Conservation (phyloP, 352 stramenopile genomes). For the Phytophthora sojae region DNA sequence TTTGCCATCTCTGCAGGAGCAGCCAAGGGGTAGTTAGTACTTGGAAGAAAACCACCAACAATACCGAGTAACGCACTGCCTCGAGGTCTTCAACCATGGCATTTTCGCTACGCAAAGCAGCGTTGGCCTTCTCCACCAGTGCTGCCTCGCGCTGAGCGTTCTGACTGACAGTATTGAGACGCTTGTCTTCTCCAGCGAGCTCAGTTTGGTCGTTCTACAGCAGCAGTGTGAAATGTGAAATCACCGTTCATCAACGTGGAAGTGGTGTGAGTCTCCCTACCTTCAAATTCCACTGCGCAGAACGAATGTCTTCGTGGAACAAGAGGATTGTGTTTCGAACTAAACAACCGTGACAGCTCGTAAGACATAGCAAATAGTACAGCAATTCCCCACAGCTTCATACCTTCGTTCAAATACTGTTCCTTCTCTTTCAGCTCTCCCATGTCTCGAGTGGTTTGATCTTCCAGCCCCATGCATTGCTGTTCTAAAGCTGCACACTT, state of each 20-base stretch:
- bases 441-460: conserved; percentile 16
- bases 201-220: conserved; percentile 28
- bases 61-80: conserved; percentile 22
- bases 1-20: conserved; percentile 27
- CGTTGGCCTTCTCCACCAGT: conserved; percentile 9
- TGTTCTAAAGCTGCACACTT: conserved; percentile 37
- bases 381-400: neutral
- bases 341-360: conserved; percentile 11
- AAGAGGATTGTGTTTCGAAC: conserved; percentile 29
- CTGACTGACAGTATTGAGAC: conserved; percentile 30
- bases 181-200: conserved; percentile 28
- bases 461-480: conserved; percentile 37
- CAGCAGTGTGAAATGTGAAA: neutral
- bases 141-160: conserved; percentile 24
- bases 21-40: neutral
- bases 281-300: conserved; percentile 41
- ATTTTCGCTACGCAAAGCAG: conserved; percentile 21
- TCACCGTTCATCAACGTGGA: neutral
- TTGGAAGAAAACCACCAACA: neutral
- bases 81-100: conserved; percentile 30
- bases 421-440: conserved; percentile 18
- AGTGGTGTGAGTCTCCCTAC: conserved; percentile 12
- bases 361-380: neutral
- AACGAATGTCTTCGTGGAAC: conserved; percentile 38
- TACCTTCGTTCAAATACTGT: conserved; percentile 37